Evolutionary conservation across 352 stramenopile genomes (phyloP), one percentile per base, ranked within the genome.

Genomic region (Salisapilia sapeloensis): DNA sequence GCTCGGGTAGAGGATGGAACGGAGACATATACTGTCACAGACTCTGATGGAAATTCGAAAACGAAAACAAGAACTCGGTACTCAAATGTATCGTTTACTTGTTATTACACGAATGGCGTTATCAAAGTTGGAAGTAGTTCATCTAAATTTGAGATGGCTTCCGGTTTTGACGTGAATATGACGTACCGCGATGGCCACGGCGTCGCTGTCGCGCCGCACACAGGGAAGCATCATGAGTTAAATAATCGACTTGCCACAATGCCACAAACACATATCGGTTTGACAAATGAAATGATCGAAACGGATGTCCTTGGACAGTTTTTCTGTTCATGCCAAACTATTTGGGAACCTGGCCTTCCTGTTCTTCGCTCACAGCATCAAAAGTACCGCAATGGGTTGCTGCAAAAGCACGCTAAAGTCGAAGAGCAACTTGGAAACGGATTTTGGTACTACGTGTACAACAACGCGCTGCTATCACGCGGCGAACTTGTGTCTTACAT

Each of bases 371-470:
- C 31, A 4, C 13, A 46, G 20, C 29, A 55, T 6, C 31, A 47
- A 3, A 12, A 28, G 20, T 72, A 72, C 29, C 45, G 58, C 19
- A 19, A 24, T 2, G 16, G 23, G 10, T 34, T 65, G 7, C 46
- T 49, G 4, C 22, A 42, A 0, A 48, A 49, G 14, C 40, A 60
- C 15, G 11, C 3, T 4, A 6, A 33, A 13, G 48, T 45, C 0
- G 61, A 65, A 14, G 16, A 34, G 5, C 48, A 50, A 6, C 52
- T 67, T 0, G 53, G 44, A 24, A 53, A 65, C 17, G 52, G 35
- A 0, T 67, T 72, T n/a, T 72, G 54, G 54, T 64, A 47, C 21
- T 60, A 62, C 30, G 49, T 72, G 7, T 67, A 56, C 35, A 59
- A 60, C 16, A 56, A 66, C 17, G 28, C 48, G 9, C 22, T 24